phyloP scores from a whole-genome alignment of 2,329 filamentous ascomycete genomes.

The Chaetomiaceae sp. region DNA sequence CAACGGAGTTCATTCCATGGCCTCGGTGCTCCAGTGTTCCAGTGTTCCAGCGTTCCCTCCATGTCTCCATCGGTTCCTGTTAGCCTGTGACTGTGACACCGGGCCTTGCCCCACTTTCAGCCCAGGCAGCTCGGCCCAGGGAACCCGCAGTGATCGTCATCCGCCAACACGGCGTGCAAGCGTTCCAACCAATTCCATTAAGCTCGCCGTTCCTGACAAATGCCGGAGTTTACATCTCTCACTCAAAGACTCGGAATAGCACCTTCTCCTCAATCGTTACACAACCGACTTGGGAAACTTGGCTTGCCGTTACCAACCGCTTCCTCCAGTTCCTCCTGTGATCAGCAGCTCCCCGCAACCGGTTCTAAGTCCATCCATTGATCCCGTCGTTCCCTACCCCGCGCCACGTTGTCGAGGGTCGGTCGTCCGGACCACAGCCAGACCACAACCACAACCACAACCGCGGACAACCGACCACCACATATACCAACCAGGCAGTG shows the following conservation, averaged over 20 bases:
- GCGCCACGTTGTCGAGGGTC: no score
- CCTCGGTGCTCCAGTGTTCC: no score
- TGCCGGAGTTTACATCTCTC: not conserved
- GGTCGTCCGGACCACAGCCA: no score
- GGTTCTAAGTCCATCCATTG: not conserved
- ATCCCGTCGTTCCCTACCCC: no score
- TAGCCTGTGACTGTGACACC: no score
- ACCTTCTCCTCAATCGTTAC: not conserved
- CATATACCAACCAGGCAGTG: not conserved
- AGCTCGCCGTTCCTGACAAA: conserved; percentile 19
- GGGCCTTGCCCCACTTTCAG: conserved; percentile 2
- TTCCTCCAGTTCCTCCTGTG: no score
- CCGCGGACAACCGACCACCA: not conserved
- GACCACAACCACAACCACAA: no score
- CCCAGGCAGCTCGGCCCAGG: not conserved
- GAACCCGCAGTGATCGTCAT: not conserved
- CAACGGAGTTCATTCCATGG: no score
- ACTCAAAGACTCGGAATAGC: not conserved
- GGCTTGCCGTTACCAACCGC: no score
- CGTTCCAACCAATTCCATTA: conserved; percentile 22
- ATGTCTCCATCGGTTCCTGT: no score
- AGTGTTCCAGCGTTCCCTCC: no score
- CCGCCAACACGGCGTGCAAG: not conserved
- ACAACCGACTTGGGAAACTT: not conserved
- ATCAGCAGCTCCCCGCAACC: no score